A percentile compares a stretch with the other conserved stretches of the same genome.
Conservation (phyloP, 495 filamentous ascomycete genomes). For the Daldinia concentrica region DNA sequence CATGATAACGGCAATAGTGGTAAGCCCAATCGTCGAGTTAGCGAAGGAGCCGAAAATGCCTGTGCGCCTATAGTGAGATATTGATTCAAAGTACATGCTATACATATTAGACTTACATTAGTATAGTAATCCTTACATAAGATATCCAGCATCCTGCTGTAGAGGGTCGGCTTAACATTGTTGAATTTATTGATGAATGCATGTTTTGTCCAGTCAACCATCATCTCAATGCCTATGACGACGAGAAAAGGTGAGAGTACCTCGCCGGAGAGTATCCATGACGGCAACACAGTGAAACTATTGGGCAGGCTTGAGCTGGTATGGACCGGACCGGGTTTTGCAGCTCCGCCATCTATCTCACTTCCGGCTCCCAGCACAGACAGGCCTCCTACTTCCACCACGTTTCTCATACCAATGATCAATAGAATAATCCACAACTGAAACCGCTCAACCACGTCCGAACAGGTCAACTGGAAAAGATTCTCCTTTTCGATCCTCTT, state of each 20-base stretch:
- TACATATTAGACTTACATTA: slow-evolving; percentile 63
- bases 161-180: slow-evolving; percentile 88
- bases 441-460: slow-evolving; percentile 96
- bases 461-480: slow-evolving; percentile 93
- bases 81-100: neutral
- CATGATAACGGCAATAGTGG: slow-evolving; percentile 92
- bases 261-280: slow-evolving; percentile 78
- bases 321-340: slow-evolving; percentile 57
- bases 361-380: slow-evolving; percentile 58
- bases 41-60: slow-evolving; percentile 84
- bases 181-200: slow-evolving; percentile 99
- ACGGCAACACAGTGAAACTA: slow-evolving; percentile 88
- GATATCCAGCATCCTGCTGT: slow-evolving; percentile 88
- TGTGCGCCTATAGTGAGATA: slow-evolving; percentile 42
- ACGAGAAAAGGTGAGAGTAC: slow-evolving; percentile 91
- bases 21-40: slow-evolving; percentile 89
- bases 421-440: slow-evolving; percentile 96
- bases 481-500: slow-evolving; percentile 98
- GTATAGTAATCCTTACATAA: slow-evolving; percentile 98
- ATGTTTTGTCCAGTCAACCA: slow-evolving; percentile 98
- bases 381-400: slow-evolving; percentile 87
- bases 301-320: slow-evolving; percentile 77
- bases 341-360: slow-evolving; percentile 50
- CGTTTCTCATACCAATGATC: slow-evolving; percentile 94
- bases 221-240: slow-evolving; percentile 93